Conservation (phyloP, 768 basidiomycete species). For the Kwoniella pini region DNA sequence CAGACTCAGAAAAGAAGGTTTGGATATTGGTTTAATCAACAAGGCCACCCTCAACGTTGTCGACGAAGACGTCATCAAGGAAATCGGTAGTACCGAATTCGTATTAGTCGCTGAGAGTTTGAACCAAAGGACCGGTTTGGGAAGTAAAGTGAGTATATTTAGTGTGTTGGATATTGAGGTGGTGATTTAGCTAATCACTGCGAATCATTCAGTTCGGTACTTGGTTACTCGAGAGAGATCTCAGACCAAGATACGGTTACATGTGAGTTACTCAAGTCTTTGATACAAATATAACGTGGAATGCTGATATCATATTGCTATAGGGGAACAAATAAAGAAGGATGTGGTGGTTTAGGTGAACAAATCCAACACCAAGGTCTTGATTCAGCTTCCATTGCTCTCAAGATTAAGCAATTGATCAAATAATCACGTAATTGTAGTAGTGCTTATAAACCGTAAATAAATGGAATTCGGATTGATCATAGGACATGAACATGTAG, state of each 20-base stretch:
- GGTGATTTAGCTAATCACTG: too few species aligned
- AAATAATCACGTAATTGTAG: too few species aligned
- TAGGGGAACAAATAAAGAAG: conserved; percentile 31
- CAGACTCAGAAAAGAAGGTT: conserved; percentile 67
- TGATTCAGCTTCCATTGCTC: conserved; percentile 62
- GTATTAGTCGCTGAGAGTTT: conserved; percentile 82
- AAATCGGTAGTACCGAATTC: conserved; percentile 72
- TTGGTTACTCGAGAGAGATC: conserved; percentile 77
- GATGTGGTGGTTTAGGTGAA: conserved; percentile 75
- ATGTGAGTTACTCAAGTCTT: conserved; percentile 57
- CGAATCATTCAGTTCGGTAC: conserved; percentile 73
- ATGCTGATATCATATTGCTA: background rate
- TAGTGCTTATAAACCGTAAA: too few species aligned
- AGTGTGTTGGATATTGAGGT: too few species aligned
- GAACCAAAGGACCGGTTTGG: conserved; percentile 77
- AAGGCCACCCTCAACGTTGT: conserved; percentile 80
- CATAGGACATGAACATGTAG: too few species aligned
- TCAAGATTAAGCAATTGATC: conserved; percentile 31
- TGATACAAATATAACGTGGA: background rate
- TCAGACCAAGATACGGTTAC: conserved; percentile 78
- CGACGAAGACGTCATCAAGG: conserved; percentile 73
- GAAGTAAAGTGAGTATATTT: conserved; percentile 26
- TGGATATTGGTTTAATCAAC: conserved; percentile 83
- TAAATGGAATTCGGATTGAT: too few species aligned
- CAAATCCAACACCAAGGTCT: conserved; percentile 76